These are phyloP conservation scores for Pogostemon cablin DNA, from an alignment of 257 asterid genomes.

Conservation along the genomic window DNA sequence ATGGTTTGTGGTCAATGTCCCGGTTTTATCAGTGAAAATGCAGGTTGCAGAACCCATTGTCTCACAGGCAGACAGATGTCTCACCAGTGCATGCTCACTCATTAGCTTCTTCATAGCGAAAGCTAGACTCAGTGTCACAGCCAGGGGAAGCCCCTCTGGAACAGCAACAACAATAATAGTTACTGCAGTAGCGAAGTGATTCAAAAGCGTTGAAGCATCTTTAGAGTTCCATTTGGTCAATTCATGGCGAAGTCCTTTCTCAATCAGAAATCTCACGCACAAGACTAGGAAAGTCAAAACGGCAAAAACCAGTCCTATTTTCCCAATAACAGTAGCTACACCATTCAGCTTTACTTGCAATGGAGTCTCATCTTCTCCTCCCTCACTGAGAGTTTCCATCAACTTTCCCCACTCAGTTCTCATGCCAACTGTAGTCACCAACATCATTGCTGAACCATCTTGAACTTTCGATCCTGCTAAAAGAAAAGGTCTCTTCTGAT, in stretches of 20 bases:
- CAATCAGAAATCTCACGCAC: constrained; percentile 58
- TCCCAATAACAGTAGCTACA: constrained; percentile 92
- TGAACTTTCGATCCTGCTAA: constrained; percentile 84
- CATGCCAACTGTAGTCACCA: constrained; percentile 96
- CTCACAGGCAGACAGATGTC: constrained; percentile 93
- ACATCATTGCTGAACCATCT: constrained; percentile 86
- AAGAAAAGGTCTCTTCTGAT: constrained; percentile 75
- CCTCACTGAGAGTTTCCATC: constrained; percentile 90
- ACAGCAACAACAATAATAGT: constrained; percentile 96
- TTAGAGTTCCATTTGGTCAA: constrained; percentile 64
- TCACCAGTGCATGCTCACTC: constrained; percentile 78
- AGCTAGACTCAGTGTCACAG: constrained; percentile 92
- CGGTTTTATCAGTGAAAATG: constrained; percentile 95
- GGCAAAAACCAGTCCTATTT: constrained; percentile 78
- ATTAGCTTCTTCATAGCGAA: constrained; percentile 87
- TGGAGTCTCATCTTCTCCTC: constrained; percentile 98
- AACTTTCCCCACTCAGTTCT: constrained; percentile 98
- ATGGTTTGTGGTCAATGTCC: constrained; percentile 87
- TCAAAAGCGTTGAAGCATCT: constrained; percentile 70
- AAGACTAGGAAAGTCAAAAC: constrained; percentile 70
- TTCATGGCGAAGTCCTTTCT: constrained; percentile 61
- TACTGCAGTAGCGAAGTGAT: constrained; percentile 90
- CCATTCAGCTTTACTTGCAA: constrained; percentile 93
- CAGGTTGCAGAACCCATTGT: constrained; percentile 96
- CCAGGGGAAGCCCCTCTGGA: constrained; percentile 93